phyloP scores from a whole-genome alignment of 2,329 filamentous ascomycete genomes.

The Penicillium sp. region DNA sequence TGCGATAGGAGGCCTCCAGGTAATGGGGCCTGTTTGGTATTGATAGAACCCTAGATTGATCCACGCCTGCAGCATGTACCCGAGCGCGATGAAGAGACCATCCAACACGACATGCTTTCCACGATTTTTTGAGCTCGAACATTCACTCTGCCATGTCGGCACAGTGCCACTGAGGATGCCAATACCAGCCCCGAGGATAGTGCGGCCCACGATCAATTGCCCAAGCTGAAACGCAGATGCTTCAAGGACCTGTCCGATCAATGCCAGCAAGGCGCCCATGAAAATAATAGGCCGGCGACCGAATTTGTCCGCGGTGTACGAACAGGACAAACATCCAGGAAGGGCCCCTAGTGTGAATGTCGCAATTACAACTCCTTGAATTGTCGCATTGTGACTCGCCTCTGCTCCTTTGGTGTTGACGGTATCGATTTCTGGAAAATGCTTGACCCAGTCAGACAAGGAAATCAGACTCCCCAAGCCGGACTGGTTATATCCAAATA shows the following conservation, averaged over 20 bases:
- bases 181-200: constrained; percentile 10
- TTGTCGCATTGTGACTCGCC: constrained; percentile 28
- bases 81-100: constrained; percentile 9
- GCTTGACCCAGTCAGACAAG: constrained; percentile 2
- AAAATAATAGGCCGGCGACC: constrained; percentile 12
- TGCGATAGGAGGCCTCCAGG: constrained; percentile 9
- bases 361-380: constrained; percentile 14
- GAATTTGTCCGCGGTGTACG: constrained; percentile 8
- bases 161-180: constrained; percentile 12
- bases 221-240: constrained; percentile 5
- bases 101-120: constrained; percentile 15
- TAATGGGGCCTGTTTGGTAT: constrained; percentile 4
- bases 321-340: constrained; percentile 10
- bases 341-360: constrained; percentile 13
- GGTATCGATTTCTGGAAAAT: constrained; percentile 14
- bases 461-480: background rate
- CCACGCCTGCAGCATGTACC: constrained; percentile 10
- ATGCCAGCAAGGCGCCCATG: constrained; percentile 6
- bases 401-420: background rate
- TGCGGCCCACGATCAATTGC: constrained; percentile 11
- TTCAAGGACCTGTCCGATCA: constrained; percentile 11
- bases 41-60: constrained; percentile 16
- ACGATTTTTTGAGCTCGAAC: constrained; percentile 13
- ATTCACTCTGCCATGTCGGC: constrained; percentile 15
- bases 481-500: constrained; percentile 13